phyloP scores from a whole-genome alignment of 2,329 filamentous ascomycete species.

The Cordyceps fumosorosea region DNA sequence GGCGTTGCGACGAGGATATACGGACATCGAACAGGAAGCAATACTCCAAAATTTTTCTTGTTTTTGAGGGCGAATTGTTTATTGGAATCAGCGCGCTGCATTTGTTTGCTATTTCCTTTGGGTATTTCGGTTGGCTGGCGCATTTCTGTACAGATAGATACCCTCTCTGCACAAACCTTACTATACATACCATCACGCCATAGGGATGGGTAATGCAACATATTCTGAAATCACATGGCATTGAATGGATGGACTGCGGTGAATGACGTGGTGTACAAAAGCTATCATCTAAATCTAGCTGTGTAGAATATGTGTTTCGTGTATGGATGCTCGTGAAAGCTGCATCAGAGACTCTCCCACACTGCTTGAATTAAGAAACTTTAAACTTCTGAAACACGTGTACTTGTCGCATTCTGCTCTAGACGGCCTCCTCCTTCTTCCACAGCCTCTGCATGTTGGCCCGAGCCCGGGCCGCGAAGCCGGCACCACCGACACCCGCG shows the following conservation, averaged over 20 bases:
- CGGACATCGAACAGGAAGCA: not conserved
- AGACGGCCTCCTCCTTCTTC: not conserved
- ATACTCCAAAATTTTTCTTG: not conserved
- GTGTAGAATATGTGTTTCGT: not conserved
- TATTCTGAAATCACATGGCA: not conserved
- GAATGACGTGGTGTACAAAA: not conserved
- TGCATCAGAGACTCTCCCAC: not conserved
- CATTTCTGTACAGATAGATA: not conserved
- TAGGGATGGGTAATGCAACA: not conserved
- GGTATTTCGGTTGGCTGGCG: not conserved
- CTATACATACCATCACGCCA: not conserved
- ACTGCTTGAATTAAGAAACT: not conserved
- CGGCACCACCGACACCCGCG: not conserved
- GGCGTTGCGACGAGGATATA: not conserved
- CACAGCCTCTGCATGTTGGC: not conserved
- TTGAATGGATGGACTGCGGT: not conserved
- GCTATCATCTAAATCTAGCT: not conserved
- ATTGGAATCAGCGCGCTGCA: not conserved
- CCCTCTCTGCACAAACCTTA: not conserved
- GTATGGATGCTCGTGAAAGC: not conserved
- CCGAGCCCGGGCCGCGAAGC: conserved; percentile 1
- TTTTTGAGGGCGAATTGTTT: not conserved
- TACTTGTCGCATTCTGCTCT: not conserved
- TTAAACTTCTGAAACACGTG: not conserved
- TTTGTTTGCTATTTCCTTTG: not conserved